Conservation (phyloP, 768 basidiomycete species). For the Leccinum olivaceopallidum region DNA sequence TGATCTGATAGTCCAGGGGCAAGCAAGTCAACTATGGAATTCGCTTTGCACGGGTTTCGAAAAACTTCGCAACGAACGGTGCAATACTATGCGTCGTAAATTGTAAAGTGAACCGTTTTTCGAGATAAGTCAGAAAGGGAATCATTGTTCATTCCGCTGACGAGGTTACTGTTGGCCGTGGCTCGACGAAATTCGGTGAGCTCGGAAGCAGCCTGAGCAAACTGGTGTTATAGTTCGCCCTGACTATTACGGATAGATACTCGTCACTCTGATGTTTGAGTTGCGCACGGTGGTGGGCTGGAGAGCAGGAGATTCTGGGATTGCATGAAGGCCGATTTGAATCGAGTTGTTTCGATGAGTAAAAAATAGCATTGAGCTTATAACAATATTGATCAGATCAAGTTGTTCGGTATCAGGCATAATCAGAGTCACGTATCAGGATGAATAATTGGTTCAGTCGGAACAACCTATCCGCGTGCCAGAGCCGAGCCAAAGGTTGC, state of each 20-base stretch:
- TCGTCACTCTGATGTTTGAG: background rate
- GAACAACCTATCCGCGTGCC: too few species aligned
- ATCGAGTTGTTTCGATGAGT: background rate
- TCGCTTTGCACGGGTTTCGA: background rate
- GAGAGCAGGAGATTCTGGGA: background rate
- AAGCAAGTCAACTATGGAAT: too few species aligned
- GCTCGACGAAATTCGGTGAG: background rate
- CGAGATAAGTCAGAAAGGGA: too few species aligned
- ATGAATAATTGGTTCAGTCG: too few species aligned
- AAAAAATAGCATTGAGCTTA: background rate
- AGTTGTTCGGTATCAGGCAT: too few species aligned
- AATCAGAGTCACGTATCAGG: too few species aligned
- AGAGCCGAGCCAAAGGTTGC: too few species aligned
- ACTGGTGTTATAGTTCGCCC: background rate
- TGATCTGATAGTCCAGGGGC: background rate
- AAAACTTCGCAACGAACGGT: background rate
- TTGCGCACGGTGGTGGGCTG: background rate
- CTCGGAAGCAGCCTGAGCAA: background rate
- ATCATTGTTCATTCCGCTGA: background rate
- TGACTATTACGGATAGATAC: background rate
- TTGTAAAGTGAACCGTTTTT: background rate
- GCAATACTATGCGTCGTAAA: background rate
- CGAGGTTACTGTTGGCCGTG: background rate
- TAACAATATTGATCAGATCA: background rate
- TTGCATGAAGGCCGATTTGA: background rate